Evolutionary conservation across 169 alveolate species (phyloP).

Genomic region (Eimeria brunetti): DNA sequence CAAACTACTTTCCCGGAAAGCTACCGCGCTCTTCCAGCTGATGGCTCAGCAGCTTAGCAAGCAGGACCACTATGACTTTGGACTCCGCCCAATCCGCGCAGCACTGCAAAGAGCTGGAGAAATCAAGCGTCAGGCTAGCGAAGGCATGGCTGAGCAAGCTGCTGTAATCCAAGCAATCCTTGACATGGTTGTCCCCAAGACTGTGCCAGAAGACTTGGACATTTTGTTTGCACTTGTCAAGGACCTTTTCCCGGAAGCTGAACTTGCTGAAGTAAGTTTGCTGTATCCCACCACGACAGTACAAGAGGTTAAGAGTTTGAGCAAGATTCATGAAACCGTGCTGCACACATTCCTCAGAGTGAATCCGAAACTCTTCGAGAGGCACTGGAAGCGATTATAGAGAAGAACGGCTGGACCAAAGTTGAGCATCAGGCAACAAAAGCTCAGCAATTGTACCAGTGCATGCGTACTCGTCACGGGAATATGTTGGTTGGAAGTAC

Average conservation of each 20-base stretch:
- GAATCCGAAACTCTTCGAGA: constrained; percentile 84
- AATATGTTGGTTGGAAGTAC: constrained; percentile 98
- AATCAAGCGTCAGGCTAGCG: constrained; percentile 93
- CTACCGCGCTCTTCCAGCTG: constrained; percentile 94
- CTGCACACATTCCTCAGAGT: constrained; percentile 38
- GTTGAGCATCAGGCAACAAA: constrained; percentile 81
- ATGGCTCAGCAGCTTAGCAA: constrained; percentile 95
- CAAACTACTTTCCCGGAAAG: constrained; percentile 94
- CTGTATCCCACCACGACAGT: constrained; percentile 90
- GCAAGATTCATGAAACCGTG: background rate
- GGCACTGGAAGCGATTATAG: constrained; percentile 84
- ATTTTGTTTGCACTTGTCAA: constrained; percentile 92
- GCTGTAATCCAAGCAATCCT: constrained; percentile 86
- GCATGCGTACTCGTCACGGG: constrained; percentile 97
- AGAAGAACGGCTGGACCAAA: constrained; percentile 80
- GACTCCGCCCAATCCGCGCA: constrained; percentile 97
- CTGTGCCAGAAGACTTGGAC: constrained; percentile 92
- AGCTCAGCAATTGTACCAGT: constrained; percentile 92
- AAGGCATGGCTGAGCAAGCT: constrained; percentile 93
- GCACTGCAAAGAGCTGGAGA: constrained; percentile 97
- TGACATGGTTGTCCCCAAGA: constrained; percentile 88
- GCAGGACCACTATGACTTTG: constrained; percentile 98
- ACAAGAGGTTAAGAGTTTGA: background rate
- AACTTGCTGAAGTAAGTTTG: constrained; percentile 82
- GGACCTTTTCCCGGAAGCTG: constrained; percentile 95